Base-by-base conservation (phyloP, 257 asterid genomes). In the Solanum appendiculatum region DNA sequence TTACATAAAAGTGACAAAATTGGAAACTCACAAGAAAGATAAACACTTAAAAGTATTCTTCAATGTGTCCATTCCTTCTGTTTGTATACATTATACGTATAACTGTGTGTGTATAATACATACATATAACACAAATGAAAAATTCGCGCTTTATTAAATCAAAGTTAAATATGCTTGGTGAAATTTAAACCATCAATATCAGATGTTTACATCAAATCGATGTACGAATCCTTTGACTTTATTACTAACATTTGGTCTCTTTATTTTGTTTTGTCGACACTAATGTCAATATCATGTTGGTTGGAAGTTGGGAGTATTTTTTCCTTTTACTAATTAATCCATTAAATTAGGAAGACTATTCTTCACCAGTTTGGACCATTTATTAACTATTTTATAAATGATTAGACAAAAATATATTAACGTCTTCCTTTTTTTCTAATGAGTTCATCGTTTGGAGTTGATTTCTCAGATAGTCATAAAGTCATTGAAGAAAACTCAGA, bases 381-480 rank as follows among this genome's bases (percentile, higher is more conserved):
- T 27, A 37, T 39, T 74, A 0, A 72, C 16, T 5, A 36, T 72
- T 2, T 12, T 72, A 72, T 34, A 72, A 8, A 15, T 69, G n/a
- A 33, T 33, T 31, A 18, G 1, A 70, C 48, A 72, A 9, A 20
- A 72, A 20, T 20, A 72, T 4, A 16, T 10, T 21, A 36, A 0
- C 0, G 20, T 2, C 0, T 36, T 36, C 0, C 0, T 0, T 7
- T 68, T 68, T 29, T 7, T 0, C 5, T 13, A 3, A 14, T 66
- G 23, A 66, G 33, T 63, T n/a, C 0, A 23, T 0, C 3, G 29
- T 58, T 58, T 0, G 1, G 1, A 23, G 1, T 60, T 66, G 7
- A 66, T 66, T 66, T 66, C 73, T 60, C 29, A 58, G 0, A 56
- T 0, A 0, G 1, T 58, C 66, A 58, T 0, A 60, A 23, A n/a